phyloP scores from a whole-genome alignment of 2,329 filamentous ascomycete genomes.

The Ophiostoma triangulosporum region DNA sequence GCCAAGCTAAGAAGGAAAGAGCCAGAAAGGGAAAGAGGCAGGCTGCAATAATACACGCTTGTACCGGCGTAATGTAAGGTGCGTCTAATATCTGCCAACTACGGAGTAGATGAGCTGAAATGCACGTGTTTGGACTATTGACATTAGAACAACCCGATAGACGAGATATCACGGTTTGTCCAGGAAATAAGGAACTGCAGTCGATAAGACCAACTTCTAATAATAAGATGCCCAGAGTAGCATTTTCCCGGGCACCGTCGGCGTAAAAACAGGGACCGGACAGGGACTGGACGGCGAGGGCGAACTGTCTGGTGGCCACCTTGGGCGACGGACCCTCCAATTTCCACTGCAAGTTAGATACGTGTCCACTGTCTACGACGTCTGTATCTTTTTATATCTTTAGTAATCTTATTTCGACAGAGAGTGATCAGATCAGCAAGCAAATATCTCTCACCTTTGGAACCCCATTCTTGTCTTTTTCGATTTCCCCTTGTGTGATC shows the following conservation, averaged over 20 bases:
- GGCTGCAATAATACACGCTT: neutral
- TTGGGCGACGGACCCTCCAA: no score
- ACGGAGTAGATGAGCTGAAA: no score
- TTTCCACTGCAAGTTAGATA: constrained; percentile 7
- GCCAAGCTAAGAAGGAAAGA: neutral
- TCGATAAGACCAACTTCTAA: no score
- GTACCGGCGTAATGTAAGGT: neutral
- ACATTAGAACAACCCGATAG: no score
- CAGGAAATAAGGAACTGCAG: no score
- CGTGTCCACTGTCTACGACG: neutral
- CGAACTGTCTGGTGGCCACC: no score
- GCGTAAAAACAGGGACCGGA: neutral
- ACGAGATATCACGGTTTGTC: no score
- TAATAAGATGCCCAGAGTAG: neutral
- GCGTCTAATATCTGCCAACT: no score
- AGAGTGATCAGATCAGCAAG: neutral
- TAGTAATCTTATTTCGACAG: neutral
- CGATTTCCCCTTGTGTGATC: neutral
- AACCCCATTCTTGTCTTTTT: no score
- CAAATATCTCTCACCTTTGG: neutral
- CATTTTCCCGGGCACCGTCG: constrained; percentile 5
- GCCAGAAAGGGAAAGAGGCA: neutral
- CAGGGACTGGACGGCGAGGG: no score
- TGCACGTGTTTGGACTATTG: no score
- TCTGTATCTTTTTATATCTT: no score